A percentile compares a stretch with the other conserved stretches of the same genome.
phyloP scores from a whole-genome alignment of 306 rosid species.

The Rosa lucieae region DNA sequence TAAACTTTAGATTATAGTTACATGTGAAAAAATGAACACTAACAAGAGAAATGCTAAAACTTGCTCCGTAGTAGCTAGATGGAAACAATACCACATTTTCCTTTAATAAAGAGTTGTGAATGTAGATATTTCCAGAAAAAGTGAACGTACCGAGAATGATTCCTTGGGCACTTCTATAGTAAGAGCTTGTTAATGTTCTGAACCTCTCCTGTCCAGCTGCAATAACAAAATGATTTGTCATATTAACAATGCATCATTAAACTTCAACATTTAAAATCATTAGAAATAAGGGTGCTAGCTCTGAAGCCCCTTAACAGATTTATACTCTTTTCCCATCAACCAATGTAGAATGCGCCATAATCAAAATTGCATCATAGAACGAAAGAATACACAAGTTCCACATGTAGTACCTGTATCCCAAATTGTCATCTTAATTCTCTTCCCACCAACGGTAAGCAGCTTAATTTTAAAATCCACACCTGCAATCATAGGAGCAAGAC shows the following conservation, averaged over 20 bases:
- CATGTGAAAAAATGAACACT: neutral
- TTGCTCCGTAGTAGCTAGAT: neutral
- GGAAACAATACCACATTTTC: neutral
- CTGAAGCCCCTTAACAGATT: neutral
- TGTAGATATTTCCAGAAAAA: neutral
- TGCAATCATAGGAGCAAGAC: slow-evolving; percentile 19
- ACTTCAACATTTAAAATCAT: neutral
- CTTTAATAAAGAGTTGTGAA: neutral
- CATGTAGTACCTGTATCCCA: slow-evolving; percentile 87
- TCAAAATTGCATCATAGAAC: neutral
- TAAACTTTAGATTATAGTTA: neutral
- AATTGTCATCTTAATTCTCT: slow-evolving; percentile 88
- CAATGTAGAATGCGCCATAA: no score
- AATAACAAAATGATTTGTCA: slow-evolving; percentile 31
- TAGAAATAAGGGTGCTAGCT: neutral
- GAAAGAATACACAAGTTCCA: neutral
- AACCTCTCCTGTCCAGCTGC: slow-evolving; percentile 99
- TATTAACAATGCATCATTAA: neutral
- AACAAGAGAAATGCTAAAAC: neutral
- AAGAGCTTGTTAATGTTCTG: slow-evolving; percentile 90
- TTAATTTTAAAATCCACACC: slow-evolving; percentile 99
- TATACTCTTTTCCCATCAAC: neutral
- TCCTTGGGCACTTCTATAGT: slow-evolving; percentile 95
- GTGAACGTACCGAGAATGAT: slow-evolving; percentile 49
- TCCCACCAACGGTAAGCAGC: slow-evolving; percentile 73